A percentile compares a stretch with the other conserved stretches of the same genome.
These are phyloP conservation scores for Tuctoria greenei DNA, from an alignment of 176 grass and related monocot species.

Conservation along the genomic window DNA sequence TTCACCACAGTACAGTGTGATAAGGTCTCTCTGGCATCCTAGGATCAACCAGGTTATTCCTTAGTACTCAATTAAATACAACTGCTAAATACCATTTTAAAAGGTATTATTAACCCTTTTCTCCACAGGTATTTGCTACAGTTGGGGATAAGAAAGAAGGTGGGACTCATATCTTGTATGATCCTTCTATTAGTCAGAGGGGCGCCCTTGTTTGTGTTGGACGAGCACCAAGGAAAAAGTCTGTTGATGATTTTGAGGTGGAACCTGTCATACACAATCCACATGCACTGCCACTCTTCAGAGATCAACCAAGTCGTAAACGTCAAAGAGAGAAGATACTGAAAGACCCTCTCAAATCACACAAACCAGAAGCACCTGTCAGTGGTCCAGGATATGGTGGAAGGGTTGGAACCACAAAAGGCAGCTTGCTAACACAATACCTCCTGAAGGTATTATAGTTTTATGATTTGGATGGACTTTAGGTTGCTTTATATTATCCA, in stretches of 20 bases:
- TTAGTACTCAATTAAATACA: slow-evolving; percentile 6
- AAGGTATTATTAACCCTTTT: slow-evolving; percentile 32
- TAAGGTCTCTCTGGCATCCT: slow-evolving; percentile 82
- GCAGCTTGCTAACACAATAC: slow-evolving; percentile 92
- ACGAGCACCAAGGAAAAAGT: slow-evolving; percentile 84
- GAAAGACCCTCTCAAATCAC: slow-evolving; percentile 88
- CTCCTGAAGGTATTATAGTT: slow-evolving; percentile 74
- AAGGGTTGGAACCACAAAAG: slow-evolving; percentile 86
- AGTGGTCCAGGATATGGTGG: slow-evolving; percentile 90
- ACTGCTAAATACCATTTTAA: neutral
- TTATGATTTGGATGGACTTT: slow-evolving; percentile 10
- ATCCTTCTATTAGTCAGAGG: slow-evolving; percentile 92
- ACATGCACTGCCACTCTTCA: slow-evolving; percentile 88
- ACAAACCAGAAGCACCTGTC: slow-evolving; percentile 92
- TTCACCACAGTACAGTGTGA: slow-evolving; percentile 81
- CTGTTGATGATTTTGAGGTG: slow-evolving; percentile 90
- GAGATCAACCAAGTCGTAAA: slow-evolving; percentile 89
- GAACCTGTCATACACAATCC: slow-evolving; percentile 95
- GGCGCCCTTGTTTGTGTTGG: slow-evolving; percentile 94
- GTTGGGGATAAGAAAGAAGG: slow-evolving; percentile 97
- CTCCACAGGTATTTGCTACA: slow-evolving; percentile 79
- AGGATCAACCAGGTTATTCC: slow-evolving; percentile 86
- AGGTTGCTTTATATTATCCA: slow-evolving; percentile 15
- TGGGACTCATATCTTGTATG: slow-evolving; percentile 85
- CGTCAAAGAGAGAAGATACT: slow-evolving; percentile 83